Percentiles rank a stretch among this genome's conserved stretches.
Evolutionary conservation across 495 filamentous ascomycete species (phyloP).

Genomic region (Sporormia fimetaria): DNA sequence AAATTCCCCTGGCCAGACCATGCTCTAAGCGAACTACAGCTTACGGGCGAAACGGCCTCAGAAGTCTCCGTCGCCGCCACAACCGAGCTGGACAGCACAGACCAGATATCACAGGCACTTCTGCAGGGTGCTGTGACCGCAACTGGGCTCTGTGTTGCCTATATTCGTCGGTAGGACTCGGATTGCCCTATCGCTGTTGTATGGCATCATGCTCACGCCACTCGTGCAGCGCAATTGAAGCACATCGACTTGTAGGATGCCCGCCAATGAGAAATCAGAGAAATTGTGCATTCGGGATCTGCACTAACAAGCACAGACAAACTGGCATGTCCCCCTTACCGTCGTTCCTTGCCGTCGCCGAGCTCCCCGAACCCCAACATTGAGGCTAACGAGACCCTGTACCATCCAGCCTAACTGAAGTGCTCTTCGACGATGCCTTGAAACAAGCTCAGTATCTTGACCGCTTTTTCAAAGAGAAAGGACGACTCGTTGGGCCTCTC

Average conservation of each 20-base stretch:
- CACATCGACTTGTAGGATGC: constrained; percentile 18
- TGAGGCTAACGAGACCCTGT: too few species aligned
- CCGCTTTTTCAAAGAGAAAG: constrained; percentile 17
- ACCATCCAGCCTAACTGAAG: constrained; percentile 20
- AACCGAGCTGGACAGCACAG: constrained; percentile 37
- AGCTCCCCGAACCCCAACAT: neutral
- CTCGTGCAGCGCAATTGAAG: constrained; percentile 11
- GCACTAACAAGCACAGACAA: constrained; percentile 19
- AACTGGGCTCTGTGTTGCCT: constrained; percentile 35
- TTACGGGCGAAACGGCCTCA: neutral
- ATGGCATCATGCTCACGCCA: constrained; percentile 22
- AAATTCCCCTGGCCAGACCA: too few species aligned
- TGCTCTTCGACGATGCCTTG: constrained; percentile 24
- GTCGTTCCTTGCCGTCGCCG: neutral
- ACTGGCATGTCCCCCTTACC: constrained; percentile 18
- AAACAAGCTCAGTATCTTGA: constrained; percentile 19
- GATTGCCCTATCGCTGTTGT: neutral
- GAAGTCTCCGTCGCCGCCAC: constrained; percentile 19
- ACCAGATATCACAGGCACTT: constrained; percentile 30
- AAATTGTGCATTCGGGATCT: neutral
- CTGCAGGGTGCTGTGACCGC: constrained; percentile 36
- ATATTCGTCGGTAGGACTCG: constrained; percentile 40
- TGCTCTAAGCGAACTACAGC: too few species aligned
- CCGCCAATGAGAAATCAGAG: neutral
- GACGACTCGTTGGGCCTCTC: constrained; percentile 22